Conservation (phyloP, 1,284 basidiomycete genomes). For the Takashimella tepidaria region DNA sequence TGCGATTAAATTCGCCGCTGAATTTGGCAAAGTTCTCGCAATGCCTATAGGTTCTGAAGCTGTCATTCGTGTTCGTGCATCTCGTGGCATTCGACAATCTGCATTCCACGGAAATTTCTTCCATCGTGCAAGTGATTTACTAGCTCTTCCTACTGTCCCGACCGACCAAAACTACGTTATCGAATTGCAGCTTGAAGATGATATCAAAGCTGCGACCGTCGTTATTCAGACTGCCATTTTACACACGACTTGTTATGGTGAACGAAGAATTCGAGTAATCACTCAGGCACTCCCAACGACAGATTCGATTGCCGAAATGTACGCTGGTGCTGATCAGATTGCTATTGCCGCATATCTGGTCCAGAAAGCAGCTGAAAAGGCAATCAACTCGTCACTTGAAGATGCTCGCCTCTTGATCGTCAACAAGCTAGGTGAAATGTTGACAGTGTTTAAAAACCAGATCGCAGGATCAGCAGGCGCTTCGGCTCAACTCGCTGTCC, state of each 20-base stretch:
- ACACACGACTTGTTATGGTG: conserved; percentile 93
- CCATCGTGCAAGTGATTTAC: conserved; percentile 92
- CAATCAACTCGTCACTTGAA: conserved; percentile 71
- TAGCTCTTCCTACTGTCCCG: conserved; percentile 94
- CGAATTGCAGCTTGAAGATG: conserved; percentile 96
- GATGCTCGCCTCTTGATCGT: conserved; percentile 87
- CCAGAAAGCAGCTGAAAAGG: conserved; percentile 95
- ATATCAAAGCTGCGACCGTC: conserved; percentile 84
- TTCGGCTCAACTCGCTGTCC: conserved; percentile 85
- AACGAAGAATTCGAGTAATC: conserved; percentile 92
- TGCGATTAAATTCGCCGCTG: conserved; percentile 95
- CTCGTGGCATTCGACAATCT: conserved; percentile 88
- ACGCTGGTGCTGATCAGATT: conserved; percentile 89
- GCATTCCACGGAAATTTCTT: conserved; percentile 99
- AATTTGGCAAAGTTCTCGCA: conserved; percentile 87
- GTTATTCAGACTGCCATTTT: conserved; percentile 95
- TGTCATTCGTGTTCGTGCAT: conserved; percentile 94
- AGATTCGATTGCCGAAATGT: conserved; percentile 85
- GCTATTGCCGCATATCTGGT: conserved; percentile 85
- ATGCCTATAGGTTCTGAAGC: conserved; percentile 96
- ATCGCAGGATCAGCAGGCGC: conserved; percentile 93
- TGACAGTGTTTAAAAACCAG: conserved; percentile 89
- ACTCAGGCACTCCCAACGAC: conserved; percentile 92
- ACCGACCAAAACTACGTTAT: conserved; percentile 96
- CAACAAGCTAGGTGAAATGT: conserved; percentile 84